phyloP scores from a whole-genome alignment of 805 yeast species.

The Zygotorulaspora florentina region DNA sequence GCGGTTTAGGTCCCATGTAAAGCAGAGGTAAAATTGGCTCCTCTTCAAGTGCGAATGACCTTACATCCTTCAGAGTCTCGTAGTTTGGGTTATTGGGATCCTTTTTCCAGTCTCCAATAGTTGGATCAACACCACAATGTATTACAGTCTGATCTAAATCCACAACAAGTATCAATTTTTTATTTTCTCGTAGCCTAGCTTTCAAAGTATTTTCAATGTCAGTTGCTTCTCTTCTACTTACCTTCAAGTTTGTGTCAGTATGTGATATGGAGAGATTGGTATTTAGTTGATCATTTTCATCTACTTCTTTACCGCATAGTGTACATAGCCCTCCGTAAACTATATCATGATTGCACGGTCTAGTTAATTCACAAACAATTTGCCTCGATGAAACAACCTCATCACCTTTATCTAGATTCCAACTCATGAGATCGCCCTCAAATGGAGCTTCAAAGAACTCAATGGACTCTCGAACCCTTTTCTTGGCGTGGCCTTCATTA shows the following conservation, averaged over 20 bases:
- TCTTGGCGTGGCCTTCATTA: conserved; percentile 17
- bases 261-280: conserved; percentile 68
- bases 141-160: conserved; percentile 97
- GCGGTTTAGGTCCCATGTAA: conserved; percentile 57
- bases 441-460: conserved; percentile 82
- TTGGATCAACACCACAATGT: conserved; percentile 96
- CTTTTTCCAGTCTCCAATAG: conserved; percentile 92
- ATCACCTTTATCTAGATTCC: conserved; percentile 55
- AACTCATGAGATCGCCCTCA: conserved; percentile 57
- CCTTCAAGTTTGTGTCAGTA: conserved; percentile 77
- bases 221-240: conserved; percentile 81
- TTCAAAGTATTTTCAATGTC: conserved; percentile 70
- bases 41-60: conserved; percentile 72
- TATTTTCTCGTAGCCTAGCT: conserved; percentile 52
- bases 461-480: conserved; percentile 54
- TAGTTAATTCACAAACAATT: conserved; percentile 54
- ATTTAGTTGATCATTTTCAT: conserved; percentile 69
- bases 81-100: conserved; percentile 84
- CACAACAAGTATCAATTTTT: conserved; percentile 82
- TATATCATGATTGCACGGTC: conserved; percentile 87
- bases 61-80: conserved; percentile 77
- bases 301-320: conserved; percentile 77
- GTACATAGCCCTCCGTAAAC: conserved; percentile 96
- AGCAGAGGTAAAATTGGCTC: conserved; percentile 55
- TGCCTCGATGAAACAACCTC: conserved; percentile 47